These are phyloP conservation scores for Apiotrichum siamense DNA, from an alignment of 1,284 basidiomycete species.

Conservation along the genomic window DNA sequence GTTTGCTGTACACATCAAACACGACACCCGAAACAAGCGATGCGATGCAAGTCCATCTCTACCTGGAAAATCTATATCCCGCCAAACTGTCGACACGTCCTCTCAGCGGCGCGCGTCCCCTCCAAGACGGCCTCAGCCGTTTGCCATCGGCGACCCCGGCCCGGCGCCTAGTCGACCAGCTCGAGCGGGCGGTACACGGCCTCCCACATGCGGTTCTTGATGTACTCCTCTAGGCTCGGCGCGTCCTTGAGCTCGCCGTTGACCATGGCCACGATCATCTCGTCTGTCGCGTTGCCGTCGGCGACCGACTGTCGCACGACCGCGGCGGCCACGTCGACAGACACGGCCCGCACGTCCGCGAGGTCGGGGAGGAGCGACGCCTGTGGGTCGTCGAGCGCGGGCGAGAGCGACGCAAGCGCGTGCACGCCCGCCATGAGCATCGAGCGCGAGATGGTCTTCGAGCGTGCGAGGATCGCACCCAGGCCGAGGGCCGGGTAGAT, in stretches of 20 bases:
- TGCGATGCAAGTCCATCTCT: too few species aligned
- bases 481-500: slow-evolving; percentile 75
- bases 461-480: slow-evolving; percentile 60
- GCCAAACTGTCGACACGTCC: too few species aligned
- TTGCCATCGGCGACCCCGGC: too few species aligned
- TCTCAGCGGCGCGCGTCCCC: too few species aligned
- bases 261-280: slow-evolving; percentile 36
- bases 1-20: too few species aligned
- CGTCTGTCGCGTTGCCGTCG: slow-evolving; percentile 54
- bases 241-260: slow-evolving; percentile 28
- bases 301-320: slow-evolving; percentile 70
- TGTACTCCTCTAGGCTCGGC: slow-evolving; percentile 43
- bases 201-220: slow-evolving; percentile 45
- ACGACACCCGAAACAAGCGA: too few species aligned
- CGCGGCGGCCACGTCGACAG: slow-evolving; percentile 56
- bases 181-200: slow-evolving; percentile 43
- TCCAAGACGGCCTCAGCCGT: too few species aligned
- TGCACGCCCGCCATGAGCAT: slow-evolving; percentile 63
- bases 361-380: slow-evolving; percentile 54
- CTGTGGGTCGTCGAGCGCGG: slow-evolving; percentile 62
- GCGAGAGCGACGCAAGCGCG: slow-evolving; percentile 65
- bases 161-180: slow-evolving; percentile 38
- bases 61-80: too few species aligned
- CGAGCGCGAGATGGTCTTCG: slow-evolving; percentile 60
- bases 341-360: slow-evolving; percentile 62